Percentiles rank a stretch among this genome's conserved stretches.
Conservation (phyloP, 495 filamentous ascomycete genomes). For the Tuber microsphaerosporum region DNA sequence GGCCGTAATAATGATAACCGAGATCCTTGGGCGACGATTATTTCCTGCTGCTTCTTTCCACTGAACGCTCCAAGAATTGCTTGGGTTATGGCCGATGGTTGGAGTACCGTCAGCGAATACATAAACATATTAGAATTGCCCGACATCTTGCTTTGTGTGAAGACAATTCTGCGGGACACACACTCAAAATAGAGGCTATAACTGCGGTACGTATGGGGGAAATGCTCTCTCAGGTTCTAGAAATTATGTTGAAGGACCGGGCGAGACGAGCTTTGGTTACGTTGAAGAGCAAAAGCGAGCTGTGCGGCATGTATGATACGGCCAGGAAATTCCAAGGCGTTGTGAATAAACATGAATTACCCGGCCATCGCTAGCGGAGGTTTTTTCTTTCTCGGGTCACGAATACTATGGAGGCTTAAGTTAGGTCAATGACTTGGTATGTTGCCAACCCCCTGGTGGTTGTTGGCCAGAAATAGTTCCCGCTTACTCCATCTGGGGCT, state of each 20-base stretch:
- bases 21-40: constrained; percentile 87
- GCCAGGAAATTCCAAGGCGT: not conserved
- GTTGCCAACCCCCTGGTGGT: not conserved
- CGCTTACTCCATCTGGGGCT: not conserved
- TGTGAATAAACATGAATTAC: not conserved
- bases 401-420: not conserved
- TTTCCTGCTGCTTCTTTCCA: constrained; percentile 91
- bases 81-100: constrained; percentile 78
- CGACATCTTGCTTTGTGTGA: constrained; percentile 63
- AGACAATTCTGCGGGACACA: constrained; percentile 17
- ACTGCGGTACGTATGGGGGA: not conserved
- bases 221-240: not conserved
- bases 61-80: constrained; percentile 90
- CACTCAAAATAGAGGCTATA: constrained; percentile 9
- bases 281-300: not conserved
- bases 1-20: constrained; percentile 80
- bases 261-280: not conserved
- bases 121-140: constrained; percentile 96
- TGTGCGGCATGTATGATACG: not conserved
- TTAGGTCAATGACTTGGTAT: not conserved
- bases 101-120: constrained; percentile 90
- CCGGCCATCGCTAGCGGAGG: not conserved
- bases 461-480: not conserved
- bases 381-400: not conserved
- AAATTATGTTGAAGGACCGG: not conserved